These are phyloP conservation scores for Fusarium virguliforme DNA, from an alignment of 2,329 filamentous ascomycete genomes.

Conservation along the genomic window DNA sequence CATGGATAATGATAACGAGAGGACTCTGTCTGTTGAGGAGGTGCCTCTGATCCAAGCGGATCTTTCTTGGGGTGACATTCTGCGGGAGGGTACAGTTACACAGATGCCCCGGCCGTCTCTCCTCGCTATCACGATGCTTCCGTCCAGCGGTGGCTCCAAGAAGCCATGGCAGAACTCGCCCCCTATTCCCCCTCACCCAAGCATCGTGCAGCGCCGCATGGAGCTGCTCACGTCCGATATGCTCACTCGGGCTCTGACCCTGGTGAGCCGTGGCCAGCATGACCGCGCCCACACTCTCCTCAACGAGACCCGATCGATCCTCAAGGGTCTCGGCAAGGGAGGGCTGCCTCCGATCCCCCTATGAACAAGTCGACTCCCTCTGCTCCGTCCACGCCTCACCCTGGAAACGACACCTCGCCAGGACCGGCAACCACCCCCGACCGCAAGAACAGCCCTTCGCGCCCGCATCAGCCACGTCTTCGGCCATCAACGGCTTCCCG, in stretches of 20 bases:
- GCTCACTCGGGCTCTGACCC: slow-evolving; percentile 91
- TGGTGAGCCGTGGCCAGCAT: slow-evolving; percentile 92
- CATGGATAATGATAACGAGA: slow-evolving; percentile 87
- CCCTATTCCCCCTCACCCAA: slow-evolving; percentile 94
- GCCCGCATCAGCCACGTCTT: slow-evolving; percentile 65
- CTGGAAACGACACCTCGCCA: slow-evolving; percentile 62
- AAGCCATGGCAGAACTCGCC: slow-evolving; percentile 78
- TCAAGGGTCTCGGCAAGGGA: slow-evolving; percentile 96
- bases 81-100: slow-evolving; percentile 87
- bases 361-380: slow-evolving; percentile 58
- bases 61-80: slow-evolving; percentile 91
- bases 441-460: slow-evolving; percentile 70
- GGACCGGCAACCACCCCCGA: slow-evolving; percentile 66
- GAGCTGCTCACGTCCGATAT: slow-evolving; percentile 98
- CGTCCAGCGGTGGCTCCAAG: slow-evolving; percentile 74
- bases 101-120: slow-evolving; percentile 92
- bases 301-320: slow-evolving; percentile 92
- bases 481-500: slow-evolving; percentile 61
- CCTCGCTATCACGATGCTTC: slow-evolving; percentile 95
- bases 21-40: slow-evolving; percentile 90
- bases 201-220: slow-evolving; percentile 96
- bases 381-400: slow-evolving; percentile 66
- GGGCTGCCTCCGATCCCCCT: slow-evolving; percentile 91
- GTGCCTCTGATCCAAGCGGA: slow-evolving; percentile 96
- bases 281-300: slow-evolving; percentile 94